phyloP scores from a whole-genome alignment of 106 monocot genomes.

The Acanthochlamys bracteata region DNA sequence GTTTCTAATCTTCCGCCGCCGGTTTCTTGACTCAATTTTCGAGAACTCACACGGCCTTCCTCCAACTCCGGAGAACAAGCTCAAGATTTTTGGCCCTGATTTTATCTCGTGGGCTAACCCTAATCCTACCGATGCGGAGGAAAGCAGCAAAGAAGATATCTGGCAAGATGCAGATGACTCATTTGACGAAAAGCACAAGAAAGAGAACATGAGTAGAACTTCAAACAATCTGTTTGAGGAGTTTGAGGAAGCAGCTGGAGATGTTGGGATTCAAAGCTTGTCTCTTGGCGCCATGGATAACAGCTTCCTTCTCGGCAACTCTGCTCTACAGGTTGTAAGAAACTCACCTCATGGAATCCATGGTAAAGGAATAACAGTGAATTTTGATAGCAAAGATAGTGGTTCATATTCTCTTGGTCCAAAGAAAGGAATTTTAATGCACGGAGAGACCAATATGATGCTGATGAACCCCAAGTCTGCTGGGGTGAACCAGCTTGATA shows the following conservation, averaged over 20 bases:
- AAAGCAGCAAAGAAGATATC: slow-evolving; percentile 59
- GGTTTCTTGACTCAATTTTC: slow-evolving; percentile 73
- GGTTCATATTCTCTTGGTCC: slow-evolving; percentile 49
- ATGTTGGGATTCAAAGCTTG: slow-evolving; percentile 63
- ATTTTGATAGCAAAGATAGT: too few species aligned
- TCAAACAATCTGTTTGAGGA: slow-evolving; percentile 59
- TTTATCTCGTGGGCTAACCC: slow-evolving; percentile 87
- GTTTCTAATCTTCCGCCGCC: slow-evolving; percentile 46
- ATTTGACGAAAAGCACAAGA: slow-evolving; percentile 27
- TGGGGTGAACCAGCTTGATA: slow-evolving; percentile 71
- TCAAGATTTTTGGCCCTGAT: slow-evolving; percentile 76
- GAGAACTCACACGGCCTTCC: slow-evolving; percentile 69
- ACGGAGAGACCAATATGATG: slow-evolving; percentile 79
- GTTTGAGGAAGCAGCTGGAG: slow-evolving; percentile 58
- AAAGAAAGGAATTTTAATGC: slow-evolving; percentile 76
- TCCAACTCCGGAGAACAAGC: slow-evolving; percentile 40
- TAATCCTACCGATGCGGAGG: slow-evolving; percentile 61
- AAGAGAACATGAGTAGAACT: too few species aligned
- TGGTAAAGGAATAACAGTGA: slow-evolving; percentile 66
- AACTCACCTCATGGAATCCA: slow-evolving; percentile 81
- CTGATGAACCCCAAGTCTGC: slow-evolving; percentile 79
- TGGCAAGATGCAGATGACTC: slow-evolving; percentile 79
- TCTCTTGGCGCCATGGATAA: slow-evolving; percentile 73
- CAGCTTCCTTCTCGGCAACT: slow-evolving; percentile 70
- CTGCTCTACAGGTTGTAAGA: slow-evolving; percentile 68